These are phyloP conservation scores for Actinidia chinensis DNA, from an alignment of 179 eudicot genomes.

Conservation along the genomic window DNA sequence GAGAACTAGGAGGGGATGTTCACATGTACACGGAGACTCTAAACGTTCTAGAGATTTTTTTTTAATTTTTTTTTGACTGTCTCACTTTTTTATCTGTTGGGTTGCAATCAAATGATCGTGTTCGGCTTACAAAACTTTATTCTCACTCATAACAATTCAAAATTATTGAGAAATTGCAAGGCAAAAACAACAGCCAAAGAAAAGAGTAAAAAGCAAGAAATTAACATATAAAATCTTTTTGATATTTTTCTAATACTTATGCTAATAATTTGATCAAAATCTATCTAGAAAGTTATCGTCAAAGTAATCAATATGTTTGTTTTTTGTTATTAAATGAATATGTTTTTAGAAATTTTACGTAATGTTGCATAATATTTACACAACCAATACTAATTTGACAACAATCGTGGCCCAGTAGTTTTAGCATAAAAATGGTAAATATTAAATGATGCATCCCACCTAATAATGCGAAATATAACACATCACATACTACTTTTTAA, in stretches of 20 bases:
- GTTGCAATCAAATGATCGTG: slow-evolving; percentile 5
- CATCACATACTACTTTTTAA: too few species aligned
- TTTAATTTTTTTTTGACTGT: not conserved
- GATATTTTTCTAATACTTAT: not conserved
- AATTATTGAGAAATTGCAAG: not conserved
- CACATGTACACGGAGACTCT: not conserved
- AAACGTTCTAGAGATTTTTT: not conserved
- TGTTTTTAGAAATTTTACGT: not conserved
- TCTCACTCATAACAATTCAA: slow-evolving; percentile 2
- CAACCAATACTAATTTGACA: not conserved
- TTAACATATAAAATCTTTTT: too few species aligned
- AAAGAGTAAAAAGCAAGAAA: not conserved
- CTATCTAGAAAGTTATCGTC: not conserved
- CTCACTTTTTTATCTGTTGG: not conserved
- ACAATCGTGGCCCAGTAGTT: too few species aligned
- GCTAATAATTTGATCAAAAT: not conserved
- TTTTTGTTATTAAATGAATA: not conserved
- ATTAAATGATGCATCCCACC: not conserved
- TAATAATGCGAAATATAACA: not conserved
- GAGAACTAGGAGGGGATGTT: not conserved
- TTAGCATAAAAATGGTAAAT: too few species aligned
- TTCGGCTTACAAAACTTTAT: not conserved
- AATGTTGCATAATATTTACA: not conserved
- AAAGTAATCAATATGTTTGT: not conserved
- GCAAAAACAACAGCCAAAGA: not conserved